Evolutionary conservation across 257 asterid species (phyloP).

Genomic region (Solanum pennellii): DNA sequence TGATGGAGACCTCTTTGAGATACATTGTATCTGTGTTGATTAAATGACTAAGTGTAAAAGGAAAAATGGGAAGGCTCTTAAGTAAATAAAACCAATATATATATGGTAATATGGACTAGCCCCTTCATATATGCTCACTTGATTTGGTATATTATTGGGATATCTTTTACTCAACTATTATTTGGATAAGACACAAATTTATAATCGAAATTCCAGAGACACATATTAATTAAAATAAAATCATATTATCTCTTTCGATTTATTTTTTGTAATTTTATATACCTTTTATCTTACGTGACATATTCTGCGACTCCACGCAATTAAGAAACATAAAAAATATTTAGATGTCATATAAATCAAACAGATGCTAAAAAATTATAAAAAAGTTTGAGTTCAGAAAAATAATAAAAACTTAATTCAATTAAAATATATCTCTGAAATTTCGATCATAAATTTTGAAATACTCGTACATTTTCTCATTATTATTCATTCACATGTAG

Average conservation of each 20-base stretch:
- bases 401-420: no score
- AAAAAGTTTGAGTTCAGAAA: fast-evolving
- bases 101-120: not conserved
- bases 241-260: fast-evolving
- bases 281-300: fast-evolving
- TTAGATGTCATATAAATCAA: no score
- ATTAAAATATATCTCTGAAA: no score
- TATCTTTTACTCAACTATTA: not conserved
- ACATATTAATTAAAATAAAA: no score
- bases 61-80: not conserved
- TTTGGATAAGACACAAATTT: not conserved
- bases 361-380: fast-evolving
- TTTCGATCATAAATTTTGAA: fast-evolving
- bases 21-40: not conserved
- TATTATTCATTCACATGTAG: not conserved
- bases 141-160: not conserved
- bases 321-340: no score
- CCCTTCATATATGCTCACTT: not conserved
- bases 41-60: not conserved
- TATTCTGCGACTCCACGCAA: fast-evolving
- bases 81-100: not conserved
- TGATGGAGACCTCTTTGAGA: not conserved
- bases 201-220: fast-evolving
- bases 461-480: no score
- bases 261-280: no score